Conservation (phyloP, 2,329 filamentous ascomycete species). For the Diaporthe sp. region DNA sequence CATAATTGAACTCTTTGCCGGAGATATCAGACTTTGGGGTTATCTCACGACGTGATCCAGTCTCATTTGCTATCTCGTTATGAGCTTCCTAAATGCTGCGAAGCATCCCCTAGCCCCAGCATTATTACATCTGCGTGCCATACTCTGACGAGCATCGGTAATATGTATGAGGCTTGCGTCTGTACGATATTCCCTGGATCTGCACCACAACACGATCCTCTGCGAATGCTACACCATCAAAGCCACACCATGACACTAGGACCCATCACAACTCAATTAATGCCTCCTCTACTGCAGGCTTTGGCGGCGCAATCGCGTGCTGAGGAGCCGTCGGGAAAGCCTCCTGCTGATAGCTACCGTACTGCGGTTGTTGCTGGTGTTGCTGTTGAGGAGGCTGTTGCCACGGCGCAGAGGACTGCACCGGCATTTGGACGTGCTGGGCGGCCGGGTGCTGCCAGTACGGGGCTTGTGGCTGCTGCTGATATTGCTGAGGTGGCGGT, state of each 20-base stretch:
- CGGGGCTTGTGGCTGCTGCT: constrained; percentile 50
- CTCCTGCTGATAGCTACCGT: constrained; percentile 67
- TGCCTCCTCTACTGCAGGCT: constrained; percentile 77
- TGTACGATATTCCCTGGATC: background rate
- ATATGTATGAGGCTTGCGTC: background rate
- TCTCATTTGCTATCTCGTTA: constrained; percentile 27
- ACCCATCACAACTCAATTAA: constrained; percentile 78
- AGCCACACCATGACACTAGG: background rate
- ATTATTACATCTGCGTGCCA: background rate
- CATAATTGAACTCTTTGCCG: background rate
- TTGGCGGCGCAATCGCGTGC: constrained; percentile 64
- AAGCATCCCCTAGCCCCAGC: background rate
- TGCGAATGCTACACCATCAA: background rate
- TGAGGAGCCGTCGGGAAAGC: constrained; percentile 76
- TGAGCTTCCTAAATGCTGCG: background rate
- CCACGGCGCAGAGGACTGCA: constrained; percentile 55
- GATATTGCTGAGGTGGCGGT: constrained; percentile 47
- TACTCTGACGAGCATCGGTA: background rate
- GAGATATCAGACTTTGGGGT: background rate
- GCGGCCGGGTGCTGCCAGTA: constrained; percentile 63
- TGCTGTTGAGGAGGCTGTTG: constrained; percentile 47
- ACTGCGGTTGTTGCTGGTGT: constrained; percentile 47
- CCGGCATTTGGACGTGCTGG: constrained; percentile 54
- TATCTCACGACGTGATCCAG: constrained; percentile 7
- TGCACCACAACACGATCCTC: background rate